phyloP scores from a whole-genome alignment of 2,329 filamentous ascomycete species.

The Penicillium glabrum region DNA sequence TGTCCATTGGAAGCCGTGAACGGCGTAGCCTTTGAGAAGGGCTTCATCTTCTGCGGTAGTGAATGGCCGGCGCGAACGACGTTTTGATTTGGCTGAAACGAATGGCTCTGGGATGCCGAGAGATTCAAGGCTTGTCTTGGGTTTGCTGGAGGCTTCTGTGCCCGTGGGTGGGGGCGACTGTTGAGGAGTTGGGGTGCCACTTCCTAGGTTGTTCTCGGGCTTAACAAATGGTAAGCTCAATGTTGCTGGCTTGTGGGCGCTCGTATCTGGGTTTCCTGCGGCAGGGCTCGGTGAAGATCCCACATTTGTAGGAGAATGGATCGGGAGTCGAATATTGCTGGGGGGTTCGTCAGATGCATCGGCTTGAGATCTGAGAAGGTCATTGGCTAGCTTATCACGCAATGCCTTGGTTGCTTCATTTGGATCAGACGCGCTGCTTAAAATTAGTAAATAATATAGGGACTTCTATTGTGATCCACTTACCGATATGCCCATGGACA shows the following conservation, averaged over 20 bases:
- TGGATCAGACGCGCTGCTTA: slow-evolving; percentile 31
- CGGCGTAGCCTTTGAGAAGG: slow-evolving; percentile 58
- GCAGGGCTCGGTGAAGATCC: slow-evolving; percentile 13
- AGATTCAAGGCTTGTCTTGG: slow-evolving; percentile 33
- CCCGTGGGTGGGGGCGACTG: slow-evolving; percentile 22
- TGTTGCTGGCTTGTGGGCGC: slow-evolving; percentile 15
- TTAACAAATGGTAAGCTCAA: slow-evolving; percentile 21
- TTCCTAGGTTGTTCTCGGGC: slow-evolving; percentile 13
- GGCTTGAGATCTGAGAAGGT: slow-evolving; percentile 32
- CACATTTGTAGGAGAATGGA: slow-evolving; percentile 20
- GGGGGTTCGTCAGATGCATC: slow-evolving; percentile 21
- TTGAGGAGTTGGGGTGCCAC: slow-evolving; percentile 5
- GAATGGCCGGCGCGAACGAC: slow-evolving; percentile 57
- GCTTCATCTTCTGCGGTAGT: slow-evolving; percentile 59
- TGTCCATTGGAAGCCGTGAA: slow-evolving; percentile 62
- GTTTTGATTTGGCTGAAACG: slow-evolving; percentile 44
- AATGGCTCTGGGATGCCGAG: slow-evolving; percentile 54
- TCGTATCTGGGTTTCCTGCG: slow-evolving; percentile 11
- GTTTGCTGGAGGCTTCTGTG: slow-evolving; percentile 29
- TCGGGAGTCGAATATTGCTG: slow-evolving; percentile 27
- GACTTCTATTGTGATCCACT: background rate
- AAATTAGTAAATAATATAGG: slow-evolving; percentile 6
- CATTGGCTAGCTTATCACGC: slow-evolving; percentile 36
- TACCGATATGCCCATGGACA: slow-evolving; percentile 50
- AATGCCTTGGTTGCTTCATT: slow-evolving; percentile 38